A percentile compares a stretch with the other conserved stretches of the same genome.
Evolutionary conservation across 1,284 basidiomycete species (phyloP).

Genomic region (Neotropicomus parvogracilis): DNA sequence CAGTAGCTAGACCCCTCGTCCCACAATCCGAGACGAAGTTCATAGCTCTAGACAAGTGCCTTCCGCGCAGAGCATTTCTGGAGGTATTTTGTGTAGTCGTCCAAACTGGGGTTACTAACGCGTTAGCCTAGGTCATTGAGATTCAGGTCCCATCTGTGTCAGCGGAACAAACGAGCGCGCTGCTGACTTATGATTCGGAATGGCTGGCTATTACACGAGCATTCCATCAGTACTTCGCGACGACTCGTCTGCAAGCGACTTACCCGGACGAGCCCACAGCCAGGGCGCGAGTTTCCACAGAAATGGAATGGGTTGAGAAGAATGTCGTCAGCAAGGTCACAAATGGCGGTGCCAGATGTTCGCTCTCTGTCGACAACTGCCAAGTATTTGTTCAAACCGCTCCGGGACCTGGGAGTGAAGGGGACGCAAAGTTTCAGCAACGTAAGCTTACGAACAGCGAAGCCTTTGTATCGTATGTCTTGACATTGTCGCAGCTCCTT

Average conservation of each 20-base stretch:
- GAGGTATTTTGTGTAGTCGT: slow-evolving; percentile 54
- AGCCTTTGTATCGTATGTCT: slow-evolving; percentile 1
- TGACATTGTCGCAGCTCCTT: slow-evolving; percentile 18
- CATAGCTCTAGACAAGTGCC: slow-evolving; percentile 91
- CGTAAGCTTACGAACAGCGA: slow-evolving; percentile 41
- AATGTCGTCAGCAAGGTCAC: slow-evolving; percentile 43
- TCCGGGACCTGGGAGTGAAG: slow-evolving; percentile 52
- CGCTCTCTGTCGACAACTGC: slow-evolving; percentile 40
- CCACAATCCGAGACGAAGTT: slow-evolving; percentile 62
- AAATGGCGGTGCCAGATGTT: slow-evolving; percentile 24
- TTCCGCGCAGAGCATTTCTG: slow-evolving; percentile 77
- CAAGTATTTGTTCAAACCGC: slow-evolving; percentile 78
- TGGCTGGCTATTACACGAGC: slow-evolving; percentile 94
- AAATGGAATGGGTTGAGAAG: slow-evolving; percentile 63
- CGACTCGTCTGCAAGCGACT: slow-evolving; percentile 41
- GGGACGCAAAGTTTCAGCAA: slow-evolving; percentile 38
- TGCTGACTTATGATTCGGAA: slow-evolving; percentile 73
- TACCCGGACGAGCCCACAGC: slow-evolving; percentile 63
- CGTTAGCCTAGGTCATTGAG: slow-evolving; percentile 61
- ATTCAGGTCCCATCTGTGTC: slow-evolving; percentile 35
- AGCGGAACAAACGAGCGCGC: slow-evolving; percentile 30
- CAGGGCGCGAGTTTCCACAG: slow-evolving; percentile 55
- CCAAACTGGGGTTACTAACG: slow-evolving; percentile 1
- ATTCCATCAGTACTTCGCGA: slow-evolving; percentile 76
- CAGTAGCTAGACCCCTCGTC: slow-evolving; percentile 33